Evolutionary conservation across 1,139 yeast species (phyloP).

Genomic region (Candida sp.): DNA sequence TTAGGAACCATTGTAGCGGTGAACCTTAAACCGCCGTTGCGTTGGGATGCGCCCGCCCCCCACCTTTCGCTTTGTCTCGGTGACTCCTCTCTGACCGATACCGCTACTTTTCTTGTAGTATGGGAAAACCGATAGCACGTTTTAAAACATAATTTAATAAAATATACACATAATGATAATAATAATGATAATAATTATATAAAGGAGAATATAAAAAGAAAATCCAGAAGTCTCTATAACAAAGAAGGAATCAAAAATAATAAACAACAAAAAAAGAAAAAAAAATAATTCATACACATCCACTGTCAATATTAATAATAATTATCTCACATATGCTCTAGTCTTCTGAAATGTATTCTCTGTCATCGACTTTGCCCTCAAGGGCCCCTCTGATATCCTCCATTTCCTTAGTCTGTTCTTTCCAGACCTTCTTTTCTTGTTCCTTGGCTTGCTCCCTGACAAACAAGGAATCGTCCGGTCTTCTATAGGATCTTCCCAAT

Average conservation of each 20-base stretch:
- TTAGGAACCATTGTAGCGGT: no score
- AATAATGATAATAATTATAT: no score
- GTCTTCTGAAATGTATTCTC: conserved; percentile 32
- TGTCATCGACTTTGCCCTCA: conserved; percentile 73
- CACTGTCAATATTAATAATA: not conserved
- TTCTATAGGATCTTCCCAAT: conserved; percentile 90
- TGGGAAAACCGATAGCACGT: no score
- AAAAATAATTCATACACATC: not conserved
- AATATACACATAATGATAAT: no score
- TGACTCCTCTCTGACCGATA: no score
- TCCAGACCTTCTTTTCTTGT: conserved; percentile 65
- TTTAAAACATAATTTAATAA: no score
- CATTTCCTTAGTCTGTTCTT: conserved; percentile 73
- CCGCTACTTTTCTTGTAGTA: no score
- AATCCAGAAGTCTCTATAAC: not conserved
- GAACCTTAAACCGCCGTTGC: no score
- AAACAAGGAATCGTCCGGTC: conserved; percentile 88
- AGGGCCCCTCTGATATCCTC: conserved; percentile 79
- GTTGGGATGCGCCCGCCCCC: no score
- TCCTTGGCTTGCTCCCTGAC: conserved; percentile 60
- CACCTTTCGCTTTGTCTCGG: no score
- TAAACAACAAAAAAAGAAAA: not conserved
- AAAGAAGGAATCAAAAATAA: no score
- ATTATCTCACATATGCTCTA: not conserved
- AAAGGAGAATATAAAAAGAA: no score